Base-by-base conservation (phyloP, 352 stramenopile species). In the Phytophthora capsici region DNA sequence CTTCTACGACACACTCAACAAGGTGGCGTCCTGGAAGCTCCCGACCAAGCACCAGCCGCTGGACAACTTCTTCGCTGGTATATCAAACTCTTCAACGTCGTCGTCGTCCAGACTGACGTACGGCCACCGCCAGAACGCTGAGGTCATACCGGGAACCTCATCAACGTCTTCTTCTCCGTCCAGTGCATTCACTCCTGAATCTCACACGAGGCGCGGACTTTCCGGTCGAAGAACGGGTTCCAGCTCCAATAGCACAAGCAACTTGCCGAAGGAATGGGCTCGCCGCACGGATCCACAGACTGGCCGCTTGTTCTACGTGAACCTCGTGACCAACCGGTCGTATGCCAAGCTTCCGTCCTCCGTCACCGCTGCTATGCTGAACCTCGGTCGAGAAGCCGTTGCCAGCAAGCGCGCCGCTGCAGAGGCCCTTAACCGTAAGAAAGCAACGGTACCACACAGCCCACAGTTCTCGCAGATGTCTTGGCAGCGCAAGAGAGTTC, bases 401-500 rank as follows among this genome's bases (percentile, higher is more conserved):
- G 62, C 44, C 14, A 84, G 49, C 44, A 83, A 70, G 23, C 60
- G 60, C 7, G 45, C 58, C 1, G 63, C 70, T 17, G 65, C 59
- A 22, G 71, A 75, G 8, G 57, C 52, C 17, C 47, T 75, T 10
- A 32, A 47, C 14, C 57, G 66, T 28, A 88, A 82, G 67, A 86
- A 88, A 63, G 51, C 78, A 8, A 90, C 78, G 12, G 71, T 93
- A 45, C 73, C 82, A 2, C 80, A 91, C 38, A 93, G 84, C 37
- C 84, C 83, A 7, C 81, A 88, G 54, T 91, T 93, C 54, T 91
- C 86, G 17, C 80, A 91, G 47, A 93, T 91, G 83, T 93, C 86
- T 41, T 93, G 86, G 84, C 83, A 95, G 48, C 80, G 80, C 44
- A 94, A 91, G 58, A 73, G 69, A 22, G 69, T 59, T 4, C 62